Evolutionary conservation across 2,329 filamentous ascomycete genomes (phyloP).

Genomic region (Ploettnerulaceae sp.): DNA sequence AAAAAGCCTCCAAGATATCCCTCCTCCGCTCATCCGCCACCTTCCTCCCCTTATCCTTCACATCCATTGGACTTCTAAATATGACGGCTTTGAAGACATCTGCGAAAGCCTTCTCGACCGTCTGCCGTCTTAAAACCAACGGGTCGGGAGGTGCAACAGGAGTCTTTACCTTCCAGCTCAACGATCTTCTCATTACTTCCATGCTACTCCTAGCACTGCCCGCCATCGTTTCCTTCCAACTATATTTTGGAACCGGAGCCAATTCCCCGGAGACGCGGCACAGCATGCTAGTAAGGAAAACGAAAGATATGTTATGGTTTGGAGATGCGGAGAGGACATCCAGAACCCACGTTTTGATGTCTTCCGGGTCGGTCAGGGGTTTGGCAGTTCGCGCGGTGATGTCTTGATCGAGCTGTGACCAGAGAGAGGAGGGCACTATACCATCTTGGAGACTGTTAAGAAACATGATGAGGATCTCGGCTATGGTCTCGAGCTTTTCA

Average conservation of each 20-base stretch:
- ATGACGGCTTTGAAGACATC: slow-evolving; percentile 60
- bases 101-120: slow-evolving; percentile 57
- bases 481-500: slow-evolving; percentile 68
- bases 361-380: slow-evolving; percentile 44
- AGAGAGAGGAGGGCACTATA: slow-evolving; percentile 65
- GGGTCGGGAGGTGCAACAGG: slow-evolving; percentile 39
- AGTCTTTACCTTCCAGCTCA: slow-evolving; percentile 29
- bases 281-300: slow-evolving; percentile 78
- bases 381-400: slow-evolving; percentile 43
- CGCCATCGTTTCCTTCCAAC: slow-evolving; percentile 15
- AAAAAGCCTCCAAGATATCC: slow-evolving; percentile 65
- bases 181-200: slow-evolving; percentile 23
- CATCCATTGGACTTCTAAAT: slow-evolving; percentile 46
- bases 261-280: slow-evolving; percentile 53
- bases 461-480: slow-evolving; percentile 69
- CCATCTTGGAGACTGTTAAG: slow-evolving; percentile 72
- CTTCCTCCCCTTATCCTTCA: slow-evolving; percentile 52
- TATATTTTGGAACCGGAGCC: slow-evolving; percentile 35
- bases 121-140: slow-evolving; percentile 49
- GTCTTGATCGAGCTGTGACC: slow-evolving; percentile 61
- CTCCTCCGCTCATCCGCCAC: slow-evolving; percentile 58
- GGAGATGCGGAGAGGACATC: slow-evolving; percentile 69
- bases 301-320: slow-evolving; percentile 82
- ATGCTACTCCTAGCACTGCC: slow-evolving; percentile 24
- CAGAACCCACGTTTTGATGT: slow-evolving; percentile 58